Percentiles rank a stretch among this genome's conserved stretches.
Evolutionary conservation across 2,329 filamentous ascomycete species (phyloP).

Genomic region (Fusarium succisae): DNA sequence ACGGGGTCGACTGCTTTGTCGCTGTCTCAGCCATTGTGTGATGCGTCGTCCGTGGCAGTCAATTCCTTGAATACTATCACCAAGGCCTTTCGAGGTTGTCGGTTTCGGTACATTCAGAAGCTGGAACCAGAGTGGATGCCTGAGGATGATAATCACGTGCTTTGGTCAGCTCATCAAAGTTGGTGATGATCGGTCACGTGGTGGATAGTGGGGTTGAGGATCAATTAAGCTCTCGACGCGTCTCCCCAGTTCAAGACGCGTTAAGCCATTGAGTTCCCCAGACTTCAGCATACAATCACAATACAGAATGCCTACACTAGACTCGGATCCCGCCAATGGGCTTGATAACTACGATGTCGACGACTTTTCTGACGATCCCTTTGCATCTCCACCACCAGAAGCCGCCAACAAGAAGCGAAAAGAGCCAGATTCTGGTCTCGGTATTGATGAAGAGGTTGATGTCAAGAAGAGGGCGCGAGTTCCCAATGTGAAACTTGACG

Average conservation of each 20-base stretch:
- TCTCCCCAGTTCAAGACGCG: slow-evolving; percentile 28
- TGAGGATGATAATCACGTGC: slow-evolving; percentile 47
- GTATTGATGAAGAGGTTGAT: slow-evolving; percentile 87
- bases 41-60: slow-evolving; percentile 43
- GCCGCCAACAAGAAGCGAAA: slow-evolving; percentile 59
- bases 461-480: slow-evolving; percentile 77
- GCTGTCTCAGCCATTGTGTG: slow-evolving; percentile 52
- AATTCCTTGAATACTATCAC: slow-evolving; percentile 43
- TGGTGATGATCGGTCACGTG: slow-evolving; percentile 29
- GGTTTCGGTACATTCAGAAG: slow-evolving; percentile 38
- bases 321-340: slow-evolving; percentile 51
- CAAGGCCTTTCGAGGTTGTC: slow-evolving; percentile 39
- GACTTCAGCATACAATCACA: neutral
- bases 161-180: slow-evolving; percentile 31
- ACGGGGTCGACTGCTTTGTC: slow-evolving; percentile 49
- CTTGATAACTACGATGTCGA: slow-evolving; percentile 81
- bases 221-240: slow-evolving; percentile 44
- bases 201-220: neutral
- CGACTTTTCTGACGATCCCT: slow-evolving; percentile 58
- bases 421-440: slow-evolving; percentile 65
- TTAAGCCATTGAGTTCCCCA: neutral
- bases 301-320: slow-evolving; percentile 32
- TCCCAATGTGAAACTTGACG: slow-evolving; percentile 87
- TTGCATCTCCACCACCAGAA: slow-evolving; percentile 57
- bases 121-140: slow-evolving; percentile 41